Evolutionary conservation across 2,329 filamentous ascomycete species (phyloP).

Genomic region (Dactylella cylindrospora): DNA sequence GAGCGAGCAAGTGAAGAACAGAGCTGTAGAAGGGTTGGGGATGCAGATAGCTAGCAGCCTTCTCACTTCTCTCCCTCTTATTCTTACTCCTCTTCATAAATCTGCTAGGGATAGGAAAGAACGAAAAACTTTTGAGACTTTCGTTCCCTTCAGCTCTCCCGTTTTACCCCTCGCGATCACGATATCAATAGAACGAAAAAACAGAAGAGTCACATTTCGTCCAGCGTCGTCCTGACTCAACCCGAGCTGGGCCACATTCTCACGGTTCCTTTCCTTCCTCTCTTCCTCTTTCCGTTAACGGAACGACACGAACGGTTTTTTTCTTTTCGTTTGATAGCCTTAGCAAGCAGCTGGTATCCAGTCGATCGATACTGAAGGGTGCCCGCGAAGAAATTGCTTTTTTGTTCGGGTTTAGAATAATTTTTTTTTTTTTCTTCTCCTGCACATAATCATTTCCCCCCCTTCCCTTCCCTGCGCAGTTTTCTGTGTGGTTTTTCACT

Average conservation of each 20-base stretch:
- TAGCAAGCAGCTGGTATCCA: slow-evolving; percentile 18
- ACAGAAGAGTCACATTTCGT: slow-evolving; percentile 20
- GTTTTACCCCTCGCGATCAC: slow-evolving; percentile 11
- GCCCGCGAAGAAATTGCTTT: slow-evolving; percentile 19
- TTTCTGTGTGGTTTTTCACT: no score
- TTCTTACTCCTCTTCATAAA: slow-evolving; percentile 4
- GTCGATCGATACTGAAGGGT: slow-evolving; percentile 20
- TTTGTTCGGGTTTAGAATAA: slow-evolving; percentile 2
- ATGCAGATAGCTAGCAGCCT: neutral
- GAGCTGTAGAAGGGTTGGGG: neutral
- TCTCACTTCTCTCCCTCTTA: slow-evolving; percentile 4
- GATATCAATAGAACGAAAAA: no score
- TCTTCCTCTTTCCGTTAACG: slow-evolving; percentile 36
- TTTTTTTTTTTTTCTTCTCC: slow-evolving; percentile 10
- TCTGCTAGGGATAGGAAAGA: slow-evolving; percentile 10
- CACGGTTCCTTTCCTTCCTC: neutral
- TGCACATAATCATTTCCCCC: no score
- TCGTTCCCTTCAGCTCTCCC: slow-evolving; percentile 4
- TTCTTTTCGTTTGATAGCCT: slow-evolving; percentile 26
- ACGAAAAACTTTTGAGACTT: slow-evolving; percentile 21
- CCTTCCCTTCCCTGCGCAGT: slow-evolving; percentile 14
- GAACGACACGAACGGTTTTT: slow-evolving; percentile 23
- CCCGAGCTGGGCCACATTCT: slow-evolving; percentile 6
- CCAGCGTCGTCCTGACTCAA: slow-evolving; percentile 9
- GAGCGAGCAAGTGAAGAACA: neutral